Base-by-base conservation (phyloP, 148 eudicot species). In the Vaccinium macrocarpon region DNA sequence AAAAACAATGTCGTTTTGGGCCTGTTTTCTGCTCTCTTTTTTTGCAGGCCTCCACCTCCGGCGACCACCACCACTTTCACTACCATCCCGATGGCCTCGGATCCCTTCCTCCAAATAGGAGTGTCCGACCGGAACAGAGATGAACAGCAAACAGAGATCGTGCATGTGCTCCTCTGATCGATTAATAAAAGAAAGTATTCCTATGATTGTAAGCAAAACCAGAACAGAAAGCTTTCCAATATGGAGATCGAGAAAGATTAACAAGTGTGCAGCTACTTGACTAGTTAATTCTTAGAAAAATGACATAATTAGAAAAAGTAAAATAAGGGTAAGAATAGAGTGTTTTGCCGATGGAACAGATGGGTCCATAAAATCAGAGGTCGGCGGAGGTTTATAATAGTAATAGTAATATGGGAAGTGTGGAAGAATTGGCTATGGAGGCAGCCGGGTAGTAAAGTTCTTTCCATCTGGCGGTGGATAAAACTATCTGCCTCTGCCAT, bases 371-470 rank as follows among this genome's bases (percentile, higher is more conserved):
- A 52, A 21, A 49, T 18, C 53, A 53, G 56, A 21, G 14, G 87
- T 83, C n/a, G 87, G 84, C 29, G 92, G 88, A n/a, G 92, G 91
- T 70, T 52, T 87, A 80, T 88, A 74, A 76, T 84, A 86, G 76
- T 88, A 74, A 76, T 84, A 86, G 76, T 83, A 90, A 78, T 12
- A 89, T 5, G 92, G 92, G 51, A 89, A 91, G 53, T 93, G 90
- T 0, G 93, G 93, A 23, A 91, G 82, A 52, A 88, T 86, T 0
- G 92, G 91, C 82, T 87, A 86, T 14, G 94, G 93, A 18, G 94
- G 93, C 18, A 91, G 85, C 19, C 90, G 90, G 11, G 80, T 55
- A 2, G 84, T 81, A 62, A 64, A 85, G 11, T 8, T 64, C 53
- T 56, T 42, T 35, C 78, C 82, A 53, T 46, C 66, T 4, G 87